Evolutionary conservation across 768 basidiomycete genomes (phyloP), one percentile per base, ranked within the genome.

Genomic region (Tricholoma flavovirens): DNA sequence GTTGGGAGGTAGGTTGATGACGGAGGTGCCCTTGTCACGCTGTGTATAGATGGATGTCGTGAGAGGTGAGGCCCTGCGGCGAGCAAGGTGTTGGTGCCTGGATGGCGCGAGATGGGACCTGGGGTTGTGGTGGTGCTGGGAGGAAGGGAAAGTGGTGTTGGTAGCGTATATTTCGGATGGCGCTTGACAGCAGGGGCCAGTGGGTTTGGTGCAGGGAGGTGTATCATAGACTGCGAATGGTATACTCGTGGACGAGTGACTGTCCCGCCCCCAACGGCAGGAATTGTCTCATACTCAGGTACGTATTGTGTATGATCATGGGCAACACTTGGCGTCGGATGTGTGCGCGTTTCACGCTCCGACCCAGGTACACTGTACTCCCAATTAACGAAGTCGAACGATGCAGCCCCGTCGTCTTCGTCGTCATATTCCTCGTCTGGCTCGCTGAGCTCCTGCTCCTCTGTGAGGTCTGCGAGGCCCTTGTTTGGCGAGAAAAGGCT

Each of bases 211-310:
- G 60, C 59, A 55, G 30, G 63, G 58, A 52, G 66, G 56, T 84
- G 79, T 26, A 89, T 85, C 65, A 82, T 82, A 0, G 89, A 90
- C 64, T 95, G 93, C 0, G 91, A 84, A 67, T 95, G 95, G 60
- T 83, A 84, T 30, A 95, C 80, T 5, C 93, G 77, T 0, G 95
- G 95, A 12, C 92, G 83, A 9, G 87, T 88, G 61, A 97, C 82
- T 0, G 82, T 86, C 0, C 94, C 94, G 12, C 93, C 93, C 15
- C 95, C 94, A 4, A 97, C 88, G 2, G 95, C 94, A 11, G 94
- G 92, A 33, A 94, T 83, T 1, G 88, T 87, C 67, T 96, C 92
- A 69, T 88, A 94, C 64, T 91, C 90, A 33, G 45, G 70, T 38
- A 79, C 67, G 17, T 73, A 69, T 54, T 80, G 77, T 10, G 62